phyloP scores from a whole-genome alignment of 352 stramenopile species.

The Lagenidium sp. region DNA sequence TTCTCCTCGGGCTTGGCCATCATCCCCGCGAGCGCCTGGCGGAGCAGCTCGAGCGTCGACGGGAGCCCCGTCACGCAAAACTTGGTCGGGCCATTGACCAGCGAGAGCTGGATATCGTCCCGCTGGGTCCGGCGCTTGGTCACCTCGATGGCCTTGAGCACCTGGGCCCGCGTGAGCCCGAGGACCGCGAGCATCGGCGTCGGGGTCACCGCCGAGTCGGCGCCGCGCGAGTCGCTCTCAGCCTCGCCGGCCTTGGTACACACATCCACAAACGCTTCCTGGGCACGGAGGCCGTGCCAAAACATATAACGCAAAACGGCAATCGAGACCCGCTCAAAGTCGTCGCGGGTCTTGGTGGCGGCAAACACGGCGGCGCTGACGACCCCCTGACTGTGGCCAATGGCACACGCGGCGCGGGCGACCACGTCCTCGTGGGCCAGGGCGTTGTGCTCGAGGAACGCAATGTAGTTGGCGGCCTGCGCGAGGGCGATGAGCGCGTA shows the following conservation, averaged over 20 bases:
- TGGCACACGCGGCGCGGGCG: slow-evolving; percentile 21
- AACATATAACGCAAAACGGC: slow-evolving; percentile 70
- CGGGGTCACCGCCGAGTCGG: slow-evolving; percentile 8
- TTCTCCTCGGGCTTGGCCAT: slow-evolving; percentile 44
- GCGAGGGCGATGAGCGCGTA: slow-evolving; percentile 74
- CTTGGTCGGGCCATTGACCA: slow-evolving; percentile 49
- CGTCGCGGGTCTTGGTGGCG: slow-evolving; percentile 30
- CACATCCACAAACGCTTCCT: slow-evolving; percentile 42
- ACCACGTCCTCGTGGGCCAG: slow-evolving; percentile 54
- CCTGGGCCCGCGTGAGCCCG: slow-evolving; percentile 40
- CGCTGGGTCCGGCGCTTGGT: slow-evolving; percentile 30
- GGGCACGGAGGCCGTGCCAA: slow-evolving; percentile 65
- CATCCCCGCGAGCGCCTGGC: slow-evolving; percentile 31
- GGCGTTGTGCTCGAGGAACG: slow-evolving; percentile 39
- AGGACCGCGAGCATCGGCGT: slow-evolving; percentile 68
- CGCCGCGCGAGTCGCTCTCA: slow-evolving; percentile 1
- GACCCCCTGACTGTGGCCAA: slow-evolving; percentile 79
- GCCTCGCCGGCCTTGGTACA: background rate
- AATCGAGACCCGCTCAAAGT: slow-evolving; percentile 40
- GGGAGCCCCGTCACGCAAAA: slow-evolving; percentile 70
- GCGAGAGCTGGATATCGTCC: slow-evolving; percentile 55
- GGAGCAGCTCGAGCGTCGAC: slow-evolving; percentile 38
- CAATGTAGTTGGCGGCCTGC: slow-evolving; percentile 70
- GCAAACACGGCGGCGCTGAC: slow-evolving; percentile 64
- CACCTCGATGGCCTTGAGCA: slow-evolving; percentile 45